Evolutionary conservation across 2,329 filamentous ascomycete species (phyloP).

Genomic region (Coniosporium tulheliwenetii): DNA sequence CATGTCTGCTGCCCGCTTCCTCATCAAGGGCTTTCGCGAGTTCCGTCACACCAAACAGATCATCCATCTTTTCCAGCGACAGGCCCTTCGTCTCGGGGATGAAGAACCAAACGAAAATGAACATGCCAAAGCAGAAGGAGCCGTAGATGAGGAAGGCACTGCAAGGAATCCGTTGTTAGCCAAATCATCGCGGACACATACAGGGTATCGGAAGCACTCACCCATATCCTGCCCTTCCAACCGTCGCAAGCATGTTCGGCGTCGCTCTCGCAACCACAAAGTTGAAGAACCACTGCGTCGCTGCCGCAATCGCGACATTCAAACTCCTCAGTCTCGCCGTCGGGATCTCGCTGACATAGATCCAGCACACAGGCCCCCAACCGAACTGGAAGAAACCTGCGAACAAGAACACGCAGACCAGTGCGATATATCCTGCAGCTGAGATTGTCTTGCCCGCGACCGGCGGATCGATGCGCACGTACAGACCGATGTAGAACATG

Average conservation of each 20-base stretch:
- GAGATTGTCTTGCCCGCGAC: too few species aligned
- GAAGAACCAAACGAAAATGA: constrained; percentile 47
- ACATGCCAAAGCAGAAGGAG: constrained; percentile 46
- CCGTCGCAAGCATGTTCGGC: constrained; percentile 48
- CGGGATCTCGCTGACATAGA: constrained; percentile 56
- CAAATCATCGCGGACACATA: background rate
- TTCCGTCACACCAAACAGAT: constrained; percentile 7
- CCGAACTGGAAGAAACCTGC: constrained; percentile 48
- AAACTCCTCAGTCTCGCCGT: constrained; percentile 48
- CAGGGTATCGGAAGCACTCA: constrained; percentile 11
- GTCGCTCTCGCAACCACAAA: constrained; percentile 55
- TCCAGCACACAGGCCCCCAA: constrained; percentile 61
- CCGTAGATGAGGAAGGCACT: constrained; percentile 57
- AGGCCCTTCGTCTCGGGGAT: constrained; percentile 58
- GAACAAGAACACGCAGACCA: constrained; percentile 59
- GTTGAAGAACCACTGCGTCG: constrained; percentile 61
- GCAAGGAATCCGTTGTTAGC: too few species aligned
- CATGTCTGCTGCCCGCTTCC: too few species aligned
- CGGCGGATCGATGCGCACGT: constrained; percentile 16
- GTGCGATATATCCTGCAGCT: constrained; percentile 49
- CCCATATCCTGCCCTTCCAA: constrained; percentile 33
- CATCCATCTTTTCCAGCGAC: constrained; percentile 14
- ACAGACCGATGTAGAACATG: constrained; percentile 40
- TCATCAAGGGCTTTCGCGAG: too few species aligned
- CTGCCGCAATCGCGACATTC: constrained; percentile 53